Percentiles rank a stretch among this genome's conserved stretches.
phyloP scores from a whole-genome alignment of 257 asterid genomes.

The Echium plantagineum region DNA sequence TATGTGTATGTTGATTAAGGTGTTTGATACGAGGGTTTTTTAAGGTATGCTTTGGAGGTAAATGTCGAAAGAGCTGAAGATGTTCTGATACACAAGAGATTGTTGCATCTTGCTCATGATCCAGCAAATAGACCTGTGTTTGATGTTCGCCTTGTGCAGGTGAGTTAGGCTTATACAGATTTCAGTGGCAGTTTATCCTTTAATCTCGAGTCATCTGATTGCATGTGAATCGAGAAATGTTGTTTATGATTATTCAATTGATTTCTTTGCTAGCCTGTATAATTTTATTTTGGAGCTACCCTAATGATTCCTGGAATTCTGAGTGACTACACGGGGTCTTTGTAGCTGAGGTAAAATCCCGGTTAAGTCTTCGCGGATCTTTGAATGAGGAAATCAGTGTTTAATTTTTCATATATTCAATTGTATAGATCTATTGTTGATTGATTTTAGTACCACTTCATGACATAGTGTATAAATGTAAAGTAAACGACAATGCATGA shows the following conservation, averaged over 20 bases:
- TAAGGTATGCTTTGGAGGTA: conserved; percentile 94
- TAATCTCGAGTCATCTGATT: background rate
- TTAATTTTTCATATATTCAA: too few species aligned
- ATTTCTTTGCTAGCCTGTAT: too few species aligned
- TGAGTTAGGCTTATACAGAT: conserved; percentile 12
- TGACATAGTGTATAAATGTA: too few species aligned
- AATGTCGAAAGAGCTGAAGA: conserved; percentile 93
- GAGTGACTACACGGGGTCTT: background rate
- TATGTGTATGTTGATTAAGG: conserved; percentile 13
- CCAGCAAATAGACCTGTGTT: conserved; percentile 83
- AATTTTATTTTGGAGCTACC: too few species aligned
- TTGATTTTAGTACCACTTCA: too few species aligned
- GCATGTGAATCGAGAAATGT: too few species aligned
- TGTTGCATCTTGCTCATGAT: conserved; percentile 77
- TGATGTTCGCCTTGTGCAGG: conserved; percentile 97
- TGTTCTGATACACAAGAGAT: conserved; percentile 76
- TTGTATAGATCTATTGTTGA: background rate
- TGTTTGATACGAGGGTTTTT: conserved; percentile 9
- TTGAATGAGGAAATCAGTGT: too few species aligned
- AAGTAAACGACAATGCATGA: too few species aligned
- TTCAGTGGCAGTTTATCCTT: too few species aligned
- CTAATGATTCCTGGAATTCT: background rate
- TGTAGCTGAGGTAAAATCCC: background rate
- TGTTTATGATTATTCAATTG: background rate
- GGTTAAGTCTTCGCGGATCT: background rate